Percentiles rank a stretch among this genome's conserved stretches.
Evolutionary conservation across 441 rosid genomes (phyloP).

Genomic region (Jatropha multifida): DNA sequence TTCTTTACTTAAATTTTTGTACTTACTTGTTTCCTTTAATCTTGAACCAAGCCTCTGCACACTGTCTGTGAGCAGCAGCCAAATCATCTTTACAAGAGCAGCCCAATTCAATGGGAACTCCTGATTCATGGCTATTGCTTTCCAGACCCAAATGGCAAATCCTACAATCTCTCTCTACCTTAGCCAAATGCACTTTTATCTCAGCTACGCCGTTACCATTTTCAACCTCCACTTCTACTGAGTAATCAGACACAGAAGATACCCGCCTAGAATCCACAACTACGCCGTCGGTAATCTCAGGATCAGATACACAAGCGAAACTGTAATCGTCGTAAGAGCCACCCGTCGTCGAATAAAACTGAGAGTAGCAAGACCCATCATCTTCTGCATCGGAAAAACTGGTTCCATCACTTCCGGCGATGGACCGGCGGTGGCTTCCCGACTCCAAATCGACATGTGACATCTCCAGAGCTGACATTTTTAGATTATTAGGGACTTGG

Average conservation of each 20-base stretch:
- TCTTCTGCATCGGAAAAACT: constrained; percentile 93
- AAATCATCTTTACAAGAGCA: constrained; percentile 93
- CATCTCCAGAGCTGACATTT: constrained; percentile 44
- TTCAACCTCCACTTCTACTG: constrained; percentile 51
- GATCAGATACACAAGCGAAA: constrained; percentile 45
- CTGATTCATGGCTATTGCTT: constrained; percentile 68
- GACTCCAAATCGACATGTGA: constrained; percentile 68
- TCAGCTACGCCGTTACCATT: constrained; percentile 32
- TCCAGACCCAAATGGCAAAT: constrained; percentile 92
- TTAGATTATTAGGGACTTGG: neutral
- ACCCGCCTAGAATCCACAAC: constrained; percentile 52
- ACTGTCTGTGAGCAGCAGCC: constrained; percentile 89
- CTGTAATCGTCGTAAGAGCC: constrained; percentile 68
- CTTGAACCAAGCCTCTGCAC: constrained; percentile 98
- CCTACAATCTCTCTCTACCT: constrained; percentile 73
- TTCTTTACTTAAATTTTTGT: neutral
- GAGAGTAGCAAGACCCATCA: constrained; percentile 76
- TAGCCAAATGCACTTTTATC: constrained; percentile 46
- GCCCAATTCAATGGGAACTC: constrained; percentile 70
- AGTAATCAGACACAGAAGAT: constrained; percentile 54
- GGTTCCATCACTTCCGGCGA: constrained; percentile 39
- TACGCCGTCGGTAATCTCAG: constrained; percentile 29
- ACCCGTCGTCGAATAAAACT: constrained; percentile 73
- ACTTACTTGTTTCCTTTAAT: constrained; percentile 89
- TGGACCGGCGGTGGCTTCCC: constrained; percentile 41